Percentiles rank a stretch among this genome's conserved stretches.
Conservation (phyloP, 306 rosid species). For the Chamaecrista fasciculata region DNA sequence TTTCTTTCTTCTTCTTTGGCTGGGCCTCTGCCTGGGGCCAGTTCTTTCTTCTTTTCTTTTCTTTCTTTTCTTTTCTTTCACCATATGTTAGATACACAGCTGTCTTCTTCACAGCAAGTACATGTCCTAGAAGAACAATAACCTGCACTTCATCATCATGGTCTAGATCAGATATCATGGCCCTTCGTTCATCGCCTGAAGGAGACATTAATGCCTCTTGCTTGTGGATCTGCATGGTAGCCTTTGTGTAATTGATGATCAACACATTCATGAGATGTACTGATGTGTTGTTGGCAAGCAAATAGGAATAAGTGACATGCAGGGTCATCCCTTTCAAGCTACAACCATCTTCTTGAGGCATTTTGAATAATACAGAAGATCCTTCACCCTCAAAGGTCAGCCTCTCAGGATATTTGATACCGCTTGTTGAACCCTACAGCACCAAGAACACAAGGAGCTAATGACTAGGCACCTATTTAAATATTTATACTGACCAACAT, state of each 20-base stretch:
- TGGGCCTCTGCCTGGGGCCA: slow-evolving; percentile 42
- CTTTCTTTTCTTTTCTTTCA: too few species aligned
- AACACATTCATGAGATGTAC: neutral
- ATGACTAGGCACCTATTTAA: too few species aligned
- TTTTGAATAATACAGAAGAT: neutral
- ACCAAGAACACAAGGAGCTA: neutral
- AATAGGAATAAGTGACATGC: neutral
- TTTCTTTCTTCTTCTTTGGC: slow-evolving; percentile 49
- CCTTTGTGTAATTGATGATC: neutral
- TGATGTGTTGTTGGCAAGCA: neutral
- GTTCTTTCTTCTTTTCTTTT: too few species aligned
- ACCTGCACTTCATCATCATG: neutral
- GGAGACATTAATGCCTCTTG: neutral
- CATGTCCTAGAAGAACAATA: neutral
- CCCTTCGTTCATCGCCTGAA: neutral
- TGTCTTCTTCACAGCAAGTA: neutral
- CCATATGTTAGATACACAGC: neutral
- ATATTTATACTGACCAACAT: too few species aligned
- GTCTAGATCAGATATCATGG: neutral
- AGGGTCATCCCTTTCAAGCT: neutral
- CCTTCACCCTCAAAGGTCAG: neutral
- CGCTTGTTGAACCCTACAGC: neutral
- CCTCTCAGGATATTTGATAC: neutral
- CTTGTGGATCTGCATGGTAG: neutral
- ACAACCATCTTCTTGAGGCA: neutral